Percentiles rank a stretch among this genome's conserved stretches.
Conservation (phyloP, 1,284 basidiomycete genomes). For the Pseudozyma tsukubaensis region DNA sequence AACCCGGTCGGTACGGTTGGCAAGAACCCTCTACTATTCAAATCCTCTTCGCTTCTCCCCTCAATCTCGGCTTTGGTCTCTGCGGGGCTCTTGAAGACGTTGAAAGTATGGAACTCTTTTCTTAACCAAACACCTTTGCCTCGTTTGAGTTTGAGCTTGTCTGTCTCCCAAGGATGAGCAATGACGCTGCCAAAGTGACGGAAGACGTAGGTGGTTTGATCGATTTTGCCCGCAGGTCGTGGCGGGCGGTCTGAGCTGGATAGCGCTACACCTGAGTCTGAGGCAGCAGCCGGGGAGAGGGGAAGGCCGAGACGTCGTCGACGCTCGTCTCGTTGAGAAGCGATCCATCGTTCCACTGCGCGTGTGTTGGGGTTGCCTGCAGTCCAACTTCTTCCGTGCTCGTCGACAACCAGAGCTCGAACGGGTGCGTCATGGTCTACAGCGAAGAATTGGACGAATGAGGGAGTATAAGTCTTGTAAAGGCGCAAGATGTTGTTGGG, state of each 20-base stretch:
- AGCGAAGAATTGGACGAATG: conserved; percentile 49
- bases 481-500: conserved; percentile 18
- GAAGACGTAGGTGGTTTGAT: conserved; percentile 50
- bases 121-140: conserved; percentile 37
- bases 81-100: conserved; percentile 35
- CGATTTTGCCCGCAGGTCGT: conserved; percentile 37
- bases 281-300: neutral
- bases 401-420: conserved; percentile 42
- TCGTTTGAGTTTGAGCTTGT: conserved; percentile 37
- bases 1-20: conserved; percentile 50
- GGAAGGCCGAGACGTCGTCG: conserved; percentile 25
- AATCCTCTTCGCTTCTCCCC: conserved; percentile 23
- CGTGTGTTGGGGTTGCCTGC: conserved; percentile 36
- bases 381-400: conserved; percentile 50
- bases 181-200: conserved; percentile 39
- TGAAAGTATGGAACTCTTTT: conserved; percentile 49
- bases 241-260: conserved; percentile 30
- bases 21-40: conserved; percentile 40
- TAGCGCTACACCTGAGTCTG: neutral
- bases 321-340: conserved; percentile 27
- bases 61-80: conserved; percentile 42
- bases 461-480: conserved; percentile 52
- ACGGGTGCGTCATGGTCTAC: conserved; percentile 24
- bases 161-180: conserved; percentile 50
- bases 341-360: conserved; percentile 39